phyloP scores from a whole-genome alignment of 352 stramenopile species.

The Globisporangium apiculatum region DNA sequence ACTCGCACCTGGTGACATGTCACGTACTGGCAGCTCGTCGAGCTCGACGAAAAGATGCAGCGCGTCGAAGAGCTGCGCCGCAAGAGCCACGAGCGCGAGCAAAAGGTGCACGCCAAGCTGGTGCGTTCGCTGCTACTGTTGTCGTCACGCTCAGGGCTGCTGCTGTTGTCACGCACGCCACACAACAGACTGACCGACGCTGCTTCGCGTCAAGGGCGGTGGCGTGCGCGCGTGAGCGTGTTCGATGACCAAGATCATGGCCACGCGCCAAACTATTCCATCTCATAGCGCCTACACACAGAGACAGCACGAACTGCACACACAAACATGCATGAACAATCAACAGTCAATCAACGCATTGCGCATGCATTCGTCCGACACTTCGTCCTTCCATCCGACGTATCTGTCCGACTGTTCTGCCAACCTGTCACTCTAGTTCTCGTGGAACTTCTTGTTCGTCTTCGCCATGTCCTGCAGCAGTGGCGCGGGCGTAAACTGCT shows the following conservation, averaged over 20 bases:
- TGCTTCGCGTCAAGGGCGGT: background rate
- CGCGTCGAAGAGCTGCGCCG: conserved; percentile 65
- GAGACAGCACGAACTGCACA: background rate
- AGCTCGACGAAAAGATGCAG: conserved; percentile 75
- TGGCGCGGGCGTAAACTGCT: conserved; percentile 94
- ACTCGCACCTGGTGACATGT: background rate
- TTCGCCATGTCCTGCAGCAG: conserved; percentile 96
- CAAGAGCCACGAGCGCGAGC: conserved; percentile 53
- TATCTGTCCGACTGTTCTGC: conserved; percentile 1
- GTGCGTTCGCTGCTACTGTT: conserved; percentile 14
- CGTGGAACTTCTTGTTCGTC: conserved; percentile 97
- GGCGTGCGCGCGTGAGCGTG: background rate
- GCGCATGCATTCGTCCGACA: background rate
- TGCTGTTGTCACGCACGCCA: background rate
- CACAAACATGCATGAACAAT: background rate
- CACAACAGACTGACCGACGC: too few relatives aligned
- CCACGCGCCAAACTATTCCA: too few relatives aligned
- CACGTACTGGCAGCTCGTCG: conserved; percentile 28
- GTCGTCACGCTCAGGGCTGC: background rate
- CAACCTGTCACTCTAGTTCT: conserved; percentile 29
- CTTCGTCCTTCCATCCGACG: background rate
- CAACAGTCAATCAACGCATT: background rate
- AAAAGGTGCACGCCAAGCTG: conserved; percentile 47
- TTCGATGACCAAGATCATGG: too few relatives aligned
- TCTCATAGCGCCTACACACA: background rate